A percentile compares a stretch with the other conserved stretches of the same genome.
phyloP scores from a whole-genome alignment of 805 yeast species.

The Barnettozyma sp. region DNA sequence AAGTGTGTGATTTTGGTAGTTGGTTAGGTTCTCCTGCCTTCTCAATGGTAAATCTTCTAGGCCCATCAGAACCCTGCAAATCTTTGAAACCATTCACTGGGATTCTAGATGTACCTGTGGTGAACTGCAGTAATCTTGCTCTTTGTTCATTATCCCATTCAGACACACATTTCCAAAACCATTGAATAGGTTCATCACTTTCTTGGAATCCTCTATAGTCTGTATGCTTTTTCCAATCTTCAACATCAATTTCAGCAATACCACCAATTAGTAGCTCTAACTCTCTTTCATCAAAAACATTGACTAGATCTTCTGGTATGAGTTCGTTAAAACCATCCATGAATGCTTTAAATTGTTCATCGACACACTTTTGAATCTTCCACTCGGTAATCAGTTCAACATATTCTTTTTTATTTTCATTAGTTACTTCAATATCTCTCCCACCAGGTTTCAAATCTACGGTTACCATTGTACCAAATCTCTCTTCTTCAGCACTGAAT shows the following conservation, averaged over 20 bases:
- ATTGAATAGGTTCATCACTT: conserved; percentile 90
- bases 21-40: conserved; percentile 93
- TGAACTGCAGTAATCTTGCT: conserved; percentile 91
- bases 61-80: conserved; percentile 98
- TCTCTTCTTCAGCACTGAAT: conserved; percentile 84
- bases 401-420: conserved; percentile 91
- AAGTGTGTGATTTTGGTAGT: conserved; percentile 94
- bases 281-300: conserved; percentile 97
- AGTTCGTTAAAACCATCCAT: conserved; percentile 96
- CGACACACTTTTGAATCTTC: conserved; percentile 89
- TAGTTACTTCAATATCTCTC: conserved; percentile 81
- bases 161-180: conserved; percentile 95
- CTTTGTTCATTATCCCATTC: conserved; percentile 97
- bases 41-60: conserved; percentile 97
- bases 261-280: conserved; percentile 96
- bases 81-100: conserved; percentile 99
- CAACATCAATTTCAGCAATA: conserved; percentile 94
- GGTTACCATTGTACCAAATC: conserved; percentile 87
- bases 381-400: conserved; percentile 93
- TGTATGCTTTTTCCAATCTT: conserved; percentile 98
- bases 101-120: conserved; percentile 98
- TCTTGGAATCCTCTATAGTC: conserved; percentile 98
- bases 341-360: conserved; percentile 93
- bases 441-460: conserved; percentile 91
- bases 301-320: conserved; percentile 93